These are phyloP conservation scores for Aureobasidium sp. DNA, from an alignment of 2,329 filamentous ascomycete genomes.

Conservation along the genomic window DNA sequence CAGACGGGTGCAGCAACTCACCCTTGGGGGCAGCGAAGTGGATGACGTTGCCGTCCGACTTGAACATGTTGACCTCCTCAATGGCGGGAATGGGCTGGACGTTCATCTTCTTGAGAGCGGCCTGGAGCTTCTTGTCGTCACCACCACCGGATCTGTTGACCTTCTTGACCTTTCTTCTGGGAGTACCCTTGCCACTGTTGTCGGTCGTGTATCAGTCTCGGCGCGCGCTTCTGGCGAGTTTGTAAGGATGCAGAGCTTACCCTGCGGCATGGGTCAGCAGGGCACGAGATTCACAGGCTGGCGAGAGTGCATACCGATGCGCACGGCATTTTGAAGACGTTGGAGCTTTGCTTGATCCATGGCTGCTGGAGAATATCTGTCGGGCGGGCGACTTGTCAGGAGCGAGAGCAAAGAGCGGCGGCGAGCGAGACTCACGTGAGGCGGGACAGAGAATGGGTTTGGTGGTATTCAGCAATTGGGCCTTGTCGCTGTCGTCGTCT, in stretches of 20 bases:
- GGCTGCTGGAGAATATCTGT: not conserved
- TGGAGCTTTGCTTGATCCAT: conserved; percentile 60
- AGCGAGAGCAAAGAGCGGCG: not conserved
- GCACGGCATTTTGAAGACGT: conserved; percentile 57
- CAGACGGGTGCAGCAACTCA: conserved; percentile 40
- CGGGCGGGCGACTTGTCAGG: not conserved
- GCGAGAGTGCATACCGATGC: conserved; percentile 54
- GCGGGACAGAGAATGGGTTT: not conserved
- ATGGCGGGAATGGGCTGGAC: conserved; percentile 99
- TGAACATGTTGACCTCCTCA: conserved; percentile 99
- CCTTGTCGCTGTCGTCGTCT: conserved; percentile 10
- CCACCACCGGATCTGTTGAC: conserved; percentile 84
- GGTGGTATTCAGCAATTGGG: conserved; percentile 6
- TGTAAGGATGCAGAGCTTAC: conserved; percentile 21
- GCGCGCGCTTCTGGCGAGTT: not conserved
- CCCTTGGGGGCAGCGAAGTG: conserved; percentile 98
- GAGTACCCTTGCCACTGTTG: conserved; percentile 87
- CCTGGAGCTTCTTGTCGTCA: conserved; percentile 99
- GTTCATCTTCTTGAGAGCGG: conserved; percentile 97
- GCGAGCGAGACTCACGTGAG: not conserved
- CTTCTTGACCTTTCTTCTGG: conserved; percentile 97
- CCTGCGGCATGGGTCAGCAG: conserved; percentile 24
- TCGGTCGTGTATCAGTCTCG: conserved; percentile 19
- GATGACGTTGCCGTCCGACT: conserved; percentile 99
- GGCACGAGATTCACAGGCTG: not conserved